Evolutionary conservation across 2,329 filamentous ascomycete species (phyloP).

Genomic region (Cercospora canescens): DNA sequence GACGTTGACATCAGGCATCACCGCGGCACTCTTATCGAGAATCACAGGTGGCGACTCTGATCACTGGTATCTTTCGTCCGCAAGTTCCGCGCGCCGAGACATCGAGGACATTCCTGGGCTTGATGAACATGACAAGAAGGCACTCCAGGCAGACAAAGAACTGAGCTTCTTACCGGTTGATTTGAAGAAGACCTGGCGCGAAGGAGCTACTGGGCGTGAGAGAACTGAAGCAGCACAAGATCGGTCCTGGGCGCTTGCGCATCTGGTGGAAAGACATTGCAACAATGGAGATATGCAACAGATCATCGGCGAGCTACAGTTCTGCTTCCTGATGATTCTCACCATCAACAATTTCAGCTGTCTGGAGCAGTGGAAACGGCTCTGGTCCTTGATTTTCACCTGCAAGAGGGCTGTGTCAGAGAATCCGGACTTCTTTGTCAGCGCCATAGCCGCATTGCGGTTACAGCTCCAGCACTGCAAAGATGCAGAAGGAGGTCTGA

Average conservation of each 20-base stretch:
- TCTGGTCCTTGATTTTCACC: slow-evolving; percentile 59
- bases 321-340: slow-evolving; percentile 62
- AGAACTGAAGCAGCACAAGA: slow-evolving; percentile 64
- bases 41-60: slow-evolving; percentile 50
- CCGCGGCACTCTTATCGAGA: slow-evolving; percentile 49
- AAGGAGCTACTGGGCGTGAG: slow-evolving; percentile 61
- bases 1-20: slow-evolving; percentile 52
- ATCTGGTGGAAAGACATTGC: slow-evolving; percentile 50
- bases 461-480: slow-evolving; percentile 57
- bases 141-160: slow-evolving; percentile 42
- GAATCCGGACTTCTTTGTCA: slow-evolving; percentile 53
- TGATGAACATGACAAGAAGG: slow-evolving; percentile 31
- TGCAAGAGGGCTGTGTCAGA: slow-evolving; percentile 53
- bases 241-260: slow-evolving; percentile 60
- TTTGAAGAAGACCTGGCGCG: slow-evolving; percentile 62
- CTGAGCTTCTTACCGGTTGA: slow-evolving; percentile 60
- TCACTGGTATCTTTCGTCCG: slow-evolving; percentile 59
- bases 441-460: slow-evolving; percentile 50
- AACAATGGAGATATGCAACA: slow-evolving; percentile 30
- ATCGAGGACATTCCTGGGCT: slow-evolving; percentile 62
- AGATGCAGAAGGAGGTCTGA: slow-evolving; percentile 61
- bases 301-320: slow-evolving; percentile 61
- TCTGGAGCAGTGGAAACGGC: slow-evolving; percentile 64
- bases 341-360: slow-evolving; percentile 67
- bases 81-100: slow-evolving; percentile 57